A percentile compares a stretch with the other conserved stretches of the same genome.
phyloP scores from a whole-genome alignment of 768 basidiomycete genomes.

The Xanthoconium purpureum region DNA sequence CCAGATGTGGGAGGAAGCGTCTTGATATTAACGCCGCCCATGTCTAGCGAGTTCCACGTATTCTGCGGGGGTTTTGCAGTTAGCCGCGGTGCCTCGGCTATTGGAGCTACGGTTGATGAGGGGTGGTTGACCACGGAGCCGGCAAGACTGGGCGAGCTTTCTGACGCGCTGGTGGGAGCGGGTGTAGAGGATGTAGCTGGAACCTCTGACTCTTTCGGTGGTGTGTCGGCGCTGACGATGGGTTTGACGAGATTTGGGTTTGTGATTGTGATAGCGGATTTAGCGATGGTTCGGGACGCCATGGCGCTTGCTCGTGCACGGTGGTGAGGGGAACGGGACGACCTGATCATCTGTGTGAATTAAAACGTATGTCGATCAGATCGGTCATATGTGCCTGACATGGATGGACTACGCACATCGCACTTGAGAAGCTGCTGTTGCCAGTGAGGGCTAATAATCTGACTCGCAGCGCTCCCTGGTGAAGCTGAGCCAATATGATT shows the following conservation, averaged over 20 bases:
- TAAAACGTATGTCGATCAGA: conserved; percentile 16
- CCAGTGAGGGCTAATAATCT: conserved; percentile 82
- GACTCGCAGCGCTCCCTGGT: conserved; percentile 51
- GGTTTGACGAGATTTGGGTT: conserved; percentile 77
- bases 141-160: conserved; percentile 35
- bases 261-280: conserved; percentile 86
- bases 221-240: conserved; percentile 24
- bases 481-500: conserved; percentile 58
- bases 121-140: conserved; percentile 53
- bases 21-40: conserved; percentile 94
- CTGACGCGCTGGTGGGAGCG: conserved; percentile 30
- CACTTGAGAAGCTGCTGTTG: conserved; percentile 91
- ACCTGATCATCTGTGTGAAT: conserved; percentile 67
- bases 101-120: conserved; percentile 72
- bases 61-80: conserved; percentile 68
- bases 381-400: conserved; percentile 16
- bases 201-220: conserved; percentile 29
- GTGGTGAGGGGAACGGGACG: conserved; percentile 86
- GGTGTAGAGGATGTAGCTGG: conserved; percentile 31
- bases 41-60: conserved; percentile 89
- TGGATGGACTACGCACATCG: conserved; percentile 61
- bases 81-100: conserved; percentile 63
- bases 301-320: conserved; percentile 94
- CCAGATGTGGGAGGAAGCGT: conserved; percentile 76
- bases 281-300: conserved; percentile 82